phyloP scores from a whole-genome alignment of 345 rosid genomes.

The Ceriops decandra region DNA sequence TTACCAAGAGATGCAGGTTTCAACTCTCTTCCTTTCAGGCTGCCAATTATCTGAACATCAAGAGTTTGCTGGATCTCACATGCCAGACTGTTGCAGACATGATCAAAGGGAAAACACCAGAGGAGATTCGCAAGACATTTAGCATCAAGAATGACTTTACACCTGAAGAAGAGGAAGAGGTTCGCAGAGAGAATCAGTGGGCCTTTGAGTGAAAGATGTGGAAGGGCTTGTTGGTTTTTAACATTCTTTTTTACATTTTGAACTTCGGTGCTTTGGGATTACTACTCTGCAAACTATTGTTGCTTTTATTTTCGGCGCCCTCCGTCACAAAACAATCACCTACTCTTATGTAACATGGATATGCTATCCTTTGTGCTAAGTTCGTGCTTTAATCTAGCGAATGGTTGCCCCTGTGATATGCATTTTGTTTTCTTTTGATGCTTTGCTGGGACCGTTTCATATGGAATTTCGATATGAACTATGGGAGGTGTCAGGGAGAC shows the following conservation, averaged over 20 bases:
- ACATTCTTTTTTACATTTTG: not conserved
- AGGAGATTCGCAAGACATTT: constrained; percentile 20
- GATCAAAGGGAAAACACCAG: constrained; percentile 21
- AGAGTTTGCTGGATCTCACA: constrained; percentile 23
- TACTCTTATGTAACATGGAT: not conserved
- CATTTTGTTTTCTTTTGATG: not conserved
- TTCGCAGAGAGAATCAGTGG: constrained; percentile 31
- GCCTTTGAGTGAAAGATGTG: constrained; percentile 19
- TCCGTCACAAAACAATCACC: not conserved
- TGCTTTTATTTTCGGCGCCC: not conserved
- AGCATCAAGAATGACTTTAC: constrained; percentile 26
- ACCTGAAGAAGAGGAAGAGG: constrained; percentile 25
- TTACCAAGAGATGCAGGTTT: not conserved
- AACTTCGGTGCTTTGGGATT: constrained; percentile 2
- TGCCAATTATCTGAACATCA: constrained; percentile 26
- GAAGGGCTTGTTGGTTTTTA: not conserved
- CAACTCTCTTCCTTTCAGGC: constrained; percentile 11
- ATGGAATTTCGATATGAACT: too few relatives aligned
- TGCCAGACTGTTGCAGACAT: constrained; percentile 27
- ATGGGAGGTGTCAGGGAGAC: too few relatives aligned
- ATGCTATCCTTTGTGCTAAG: not conserved
- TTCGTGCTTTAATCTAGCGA: not conserved
- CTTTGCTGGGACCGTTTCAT: not conserved
- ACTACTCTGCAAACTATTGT: not conserved
- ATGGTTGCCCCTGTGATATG: not conserved